Evolutionary conservation across 768 basidiomycete species (phyloP), one percentile per base, ranked within the genome.

Genomic region (Russula olivacea): DNA sequence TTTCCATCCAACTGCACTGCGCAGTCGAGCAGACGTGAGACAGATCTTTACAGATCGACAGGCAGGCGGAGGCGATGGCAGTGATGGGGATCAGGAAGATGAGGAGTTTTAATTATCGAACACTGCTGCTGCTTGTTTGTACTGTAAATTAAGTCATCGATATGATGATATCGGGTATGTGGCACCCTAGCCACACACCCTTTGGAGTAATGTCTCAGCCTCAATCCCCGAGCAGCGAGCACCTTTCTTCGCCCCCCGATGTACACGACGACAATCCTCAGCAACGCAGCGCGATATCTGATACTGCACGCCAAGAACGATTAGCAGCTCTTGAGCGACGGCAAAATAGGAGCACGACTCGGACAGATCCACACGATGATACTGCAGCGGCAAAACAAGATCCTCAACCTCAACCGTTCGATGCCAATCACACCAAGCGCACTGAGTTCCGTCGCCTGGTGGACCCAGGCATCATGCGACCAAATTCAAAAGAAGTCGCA

Each of bases 381-480:
- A 40, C 38, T 6, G 15, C 38, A 6, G n/a, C n/a, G n/a, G 15
- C 15, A 17, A 15, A 1, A 40, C 48, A 64, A 30, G 54, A 58
- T 11, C 65, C 69, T 47, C 43, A 61, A 34, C 65, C 69, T 47
- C 43, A 61, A 34, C 64, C 66, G 9, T 75, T 74, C 58, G 73
- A 72, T 61, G 67, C 78, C 64, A 82, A 90, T 64, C 83, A 87
- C 67, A 87, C 87, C 58, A 81, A 79, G 58, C 83, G 86, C 47
- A 88, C 87, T 70, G 77, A 77, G 60, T 91, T 92, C 72, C 81
- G 91, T 49, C 79, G 91, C 43, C 76, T 92, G 63, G 80, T 92
- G 63, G 88, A 92, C 68, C 89, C 89, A 50, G 89, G 88, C 15
- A 91, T 93, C 68, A 69, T 81, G 55, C 81, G 91, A 2, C 87